These are phyloP conservation scores for Penicillium thymicola DNA, from an alignment of 2,329 filamentous ascomycete species.

Conservation along the genomic window DNA sequence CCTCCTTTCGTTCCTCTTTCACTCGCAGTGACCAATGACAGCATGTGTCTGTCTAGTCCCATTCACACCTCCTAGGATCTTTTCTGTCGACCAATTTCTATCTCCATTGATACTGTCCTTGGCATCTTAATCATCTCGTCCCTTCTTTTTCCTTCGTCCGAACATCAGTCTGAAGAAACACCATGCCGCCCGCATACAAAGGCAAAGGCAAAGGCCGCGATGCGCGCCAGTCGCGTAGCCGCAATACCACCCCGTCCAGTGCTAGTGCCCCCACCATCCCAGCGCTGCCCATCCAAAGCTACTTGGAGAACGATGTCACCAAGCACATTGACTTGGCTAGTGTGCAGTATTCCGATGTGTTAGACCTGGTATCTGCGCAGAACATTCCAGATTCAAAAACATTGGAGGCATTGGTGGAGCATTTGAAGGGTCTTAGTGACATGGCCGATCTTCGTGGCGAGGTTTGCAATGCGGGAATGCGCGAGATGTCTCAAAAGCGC, in stretches of 20 bases:
- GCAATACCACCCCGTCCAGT: constrained; percentile 62
- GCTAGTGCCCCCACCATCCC: constrained; percentile 46
- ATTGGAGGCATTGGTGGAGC: constrained; percentile 50
- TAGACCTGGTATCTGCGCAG: constrained; percentile 53
- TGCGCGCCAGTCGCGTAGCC: constrained; percentile 54
- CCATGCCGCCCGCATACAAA: constrained; percentile 47
- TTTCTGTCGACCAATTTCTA: constrained; percentile 4
- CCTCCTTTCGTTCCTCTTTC: background rate
- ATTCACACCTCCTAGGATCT: constrained; percentile 10
- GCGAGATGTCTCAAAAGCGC: constrained; percentile 56
- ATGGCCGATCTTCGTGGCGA: constrained; percentile 56
- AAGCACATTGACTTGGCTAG: constrained; percentile 49
- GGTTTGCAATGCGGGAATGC: constrained; percentile 57
- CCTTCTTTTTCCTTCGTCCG: background rate
- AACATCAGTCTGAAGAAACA: background rate
- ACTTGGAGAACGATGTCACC: constrained; percentile 53
- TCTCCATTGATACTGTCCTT: background rate
- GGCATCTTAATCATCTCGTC: background rate
- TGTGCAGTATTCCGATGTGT: constrained; percentile 56
- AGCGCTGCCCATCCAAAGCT: constrained; percentile 43
- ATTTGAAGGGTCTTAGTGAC: constrained; percentile 56
- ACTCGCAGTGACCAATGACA: constrained; percentile 5
- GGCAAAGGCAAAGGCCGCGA: constrained; percentile 55
- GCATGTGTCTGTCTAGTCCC: constrained; percentile 15
- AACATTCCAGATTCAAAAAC: constrained; percentile 49